Evolutionary conservation across 2,329 filamentous ascomycete genomes (phyloP), one percentile per base, ranked within the genome.

Genomic region (Ceratocystis ficicola): DNA sequence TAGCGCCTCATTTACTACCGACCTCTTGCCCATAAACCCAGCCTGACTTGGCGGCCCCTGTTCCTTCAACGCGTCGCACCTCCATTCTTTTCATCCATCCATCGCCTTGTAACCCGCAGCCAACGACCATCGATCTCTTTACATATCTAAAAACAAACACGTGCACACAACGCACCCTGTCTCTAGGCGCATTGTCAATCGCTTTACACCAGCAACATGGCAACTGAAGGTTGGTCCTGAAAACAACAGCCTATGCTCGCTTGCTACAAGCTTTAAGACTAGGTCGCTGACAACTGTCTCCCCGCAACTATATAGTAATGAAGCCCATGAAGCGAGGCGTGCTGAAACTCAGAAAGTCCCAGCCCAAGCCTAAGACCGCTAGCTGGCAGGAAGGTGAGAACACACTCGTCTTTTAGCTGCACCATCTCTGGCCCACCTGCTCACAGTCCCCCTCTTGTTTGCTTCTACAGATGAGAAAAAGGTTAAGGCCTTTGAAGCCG

Each of bases 351-450:
- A 89, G 85, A 75, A 87, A 83, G 70, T 74, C 79, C 1, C 75
- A 79, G 0, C 83, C 84, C 0, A 88, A 86, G 73, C 79, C 85
- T 66, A 83, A 76, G 66, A 85, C 63, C 10, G 63, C 66, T 44
- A 86, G 70, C 82, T 85, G 3, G 87, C 87, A 28, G 88, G 87
- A 71, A 89, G 87, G 86, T 83, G 82, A 70, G 86, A 88, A 70
- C 36, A 6, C n/a, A 8, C 8, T 15, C 22, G n/a, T 5, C 10
- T 17, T 22, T 10, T 6, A 5, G 10, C 17, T 30, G 2, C 20
- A 4, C 22, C 5, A 1, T 30, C 36, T 65, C 25, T 41, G 22
- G 64, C 17, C 25, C 8, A 12, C 6, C n/a, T 57, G 8, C 25
- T 20, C 12, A 25, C 64, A 78, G 79, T 83, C 28, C 17, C 52